Evolutionary conservation across 352 stramenopile species (phyloP).

Genomic region (Phytopythium ostracodes): DNA sequence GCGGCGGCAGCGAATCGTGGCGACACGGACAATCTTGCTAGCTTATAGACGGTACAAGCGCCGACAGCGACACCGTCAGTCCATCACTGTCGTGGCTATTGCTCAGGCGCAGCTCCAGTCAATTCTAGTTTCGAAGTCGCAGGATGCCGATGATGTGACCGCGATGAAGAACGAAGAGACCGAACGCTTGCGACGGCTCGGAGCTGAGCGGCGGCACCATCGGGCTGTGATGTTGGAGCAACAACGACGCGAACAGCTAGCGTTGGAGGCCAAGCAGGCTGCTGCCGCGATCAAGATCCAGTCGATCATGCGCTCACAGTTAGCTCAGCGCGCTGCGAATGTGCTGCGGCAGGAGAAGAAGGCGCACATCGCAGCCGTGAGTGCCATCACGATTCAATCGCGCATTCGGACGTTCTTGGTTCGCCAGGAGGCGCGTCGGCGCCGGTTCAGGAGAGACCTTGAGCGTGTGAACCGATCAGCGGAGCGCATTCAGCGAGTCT

Average conservation of each 20-base stretch:
- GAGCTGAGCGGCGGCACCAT: constrained; percentile 49
- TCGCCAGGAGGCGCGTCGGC: constrained; percentile 32
- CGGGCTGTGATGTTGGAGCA: constrained; percentile 47
- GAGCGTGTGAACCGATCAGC: constrained; percentile 60
- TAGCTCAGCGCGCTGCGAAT: constrained; percentile 24
- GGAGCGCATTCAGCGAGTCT: constrained; percentile 63
- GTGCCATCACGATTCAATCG: constrained; percentile 67
- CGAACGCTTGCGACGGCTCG: constrained; percentile 44
- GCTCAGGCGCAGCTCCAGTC: constrained; percentile 45
- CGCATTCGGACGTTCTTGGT: constrained; percentile 55
- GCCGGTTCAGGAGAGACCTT: constrained; percentile 45
- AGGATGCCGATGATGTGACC: constrained; percentile 14
- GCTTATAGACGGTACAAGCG: constrained; percentile 44
- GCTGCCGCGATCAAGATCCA: constrained; percentile 46
- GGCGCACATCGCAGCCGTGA: constrained; percentile 47
- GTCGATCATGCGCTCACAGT: constrained; percentile 37
- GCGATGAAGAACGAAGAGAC: constrained; percentile 12
- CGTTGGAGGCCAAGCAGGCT: constrained; percentile 35
- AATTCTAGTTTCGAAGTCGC: constrained; percentile 34
- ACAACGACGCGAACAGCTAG: constrained; percentile 44
- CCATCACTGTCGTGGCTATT: constrained; percentile 56
- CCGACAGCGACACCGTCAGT: constrained; percentile 33
- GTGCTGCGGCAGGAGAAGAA: constrained; percentile 39
- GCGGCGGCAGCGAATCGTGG: constrained; percentile 13
- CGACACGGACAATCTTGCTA: constrained; percentile 34